phyloP scores from a whole-genome alignment of 73 alveolate species.

The Uronychia binucleata region DNA sequence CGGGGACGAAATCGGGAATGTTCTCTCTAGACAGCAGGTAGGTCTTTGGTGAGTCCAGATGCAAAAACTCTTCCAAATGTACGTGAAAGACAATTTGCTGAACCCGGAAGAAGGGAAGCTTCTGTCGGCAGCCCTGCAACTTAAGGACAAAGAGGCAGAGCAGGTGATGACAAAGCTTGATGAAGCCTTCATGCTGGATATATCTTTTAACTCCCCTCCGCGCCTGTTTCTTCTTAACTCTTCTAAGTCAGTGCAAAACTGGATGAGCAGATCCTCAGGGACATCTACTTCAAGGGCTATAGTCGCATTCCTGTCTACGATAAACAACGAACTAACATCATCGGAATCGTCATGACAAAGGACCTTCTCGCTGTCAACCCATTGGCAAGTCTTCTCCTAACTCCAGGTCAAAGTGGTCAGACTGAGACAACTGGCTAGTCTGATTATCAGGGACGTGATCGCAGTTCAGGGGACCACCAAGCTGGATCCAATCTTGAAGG shows the following conservation, averaged over 20 bases:
- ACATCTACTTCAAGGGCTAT: constrained; percentile 43
- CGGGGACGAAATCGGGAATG: constrained; percentile 60
- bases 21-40: constrained; percentile 10
- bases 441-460: constrained; percentile 38
- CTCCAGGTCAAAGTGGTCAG: constrained; percentile 11
- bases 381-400: not conserved
- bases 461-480: constrained; percentile 39
- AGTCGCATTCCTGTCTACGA: constrained; percentile 56
- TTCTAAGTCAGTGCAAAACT: constrained; percentile 13
- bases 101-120: constrained; percentile 48
- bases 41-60: constrained; percentile 3
- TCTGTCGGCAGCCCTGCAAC: constrained; percentile 55
- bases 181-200: constrained; percentile 42
- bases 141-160: constrained; percentile 35
- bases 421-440: constrained; percentile 20
- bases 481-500: constrained; percentile 66
- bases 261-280: constrained; percentile 20
- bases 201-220: no score
- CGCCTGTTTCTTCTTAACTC: no score
- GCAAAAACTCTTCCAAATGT: constrained; percentile 52
- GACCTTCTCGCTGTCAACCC: constrained; percentile 54
- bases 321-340: constrained; percentile 25
- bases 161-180: constrained; percentile 56
- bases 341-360: constrained; percentile 44
- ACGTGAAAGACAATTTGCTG: constrained; percentile 43